Base-by-base conservation (phyloP, 2,329 filamentous ascomycete genomes). In the Calonectria pteridis region DNA sequence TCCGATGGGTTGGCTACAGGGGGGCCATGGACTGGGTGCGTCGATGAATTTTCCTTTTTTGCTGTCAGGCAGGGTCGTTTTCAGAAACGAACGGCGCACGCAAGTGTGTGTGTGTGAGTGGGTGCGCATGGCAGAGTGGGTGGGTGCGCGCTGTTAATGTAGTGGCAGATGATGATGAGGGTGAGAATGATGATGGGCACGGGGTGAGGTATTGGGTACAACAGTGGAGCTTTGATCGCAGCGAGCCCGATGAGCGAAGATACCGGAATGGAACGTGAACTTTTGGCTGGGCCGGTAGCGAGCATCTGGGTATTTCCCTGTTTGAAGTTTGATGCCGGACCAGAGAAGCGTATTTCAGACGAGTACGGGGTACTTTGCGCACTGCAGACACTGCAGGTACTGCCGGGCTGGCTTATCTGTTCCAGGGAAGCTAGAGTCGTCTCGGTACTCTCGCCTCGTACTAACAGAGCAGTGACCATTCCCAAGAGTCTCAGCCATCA, bases 401-500 rank as follows among this genome's bases (percentile, higher is more conserved):
- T 59, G 31, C 55, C 33, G 55, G 23, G 55, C 31, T 58, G 35
- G 55, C 35, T 40, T 62, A 62, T 62, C 55, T 26, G 55, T n/a
- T 18, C 55, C 55, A 62, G 55, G 33, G 6, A 62, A 23, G 35
- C 33, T 40, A 40, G 55, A 29, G 55, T 59, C 11, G 55, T 37
- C 55, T 62, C 35, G 55, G 55, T 40, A 29, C 55, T 62, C 33
- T 62, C 55, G 55, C 55, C 55, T 64, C 29, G 28, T 9, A 49
- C 37, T 49, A 49, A 64, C 28, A 64, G 59, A 33, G 37, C 59
- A 49, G 59, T 40, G 40, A 26, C 59, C 59, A 49, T 64, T 64
- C 37, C 59, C 31, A 49, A 64, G 49, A 64, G 59, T 64, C 59
- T 64, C 59, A 46, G 59, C 59, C 59, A 64, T 64, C 40, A 62